Percentiles rank a stretch among this genome's conserved stretches.
phyloP scores from a whole-genome alignment of 23 red algal genomes.

The Chondrus crispus region DNA sequence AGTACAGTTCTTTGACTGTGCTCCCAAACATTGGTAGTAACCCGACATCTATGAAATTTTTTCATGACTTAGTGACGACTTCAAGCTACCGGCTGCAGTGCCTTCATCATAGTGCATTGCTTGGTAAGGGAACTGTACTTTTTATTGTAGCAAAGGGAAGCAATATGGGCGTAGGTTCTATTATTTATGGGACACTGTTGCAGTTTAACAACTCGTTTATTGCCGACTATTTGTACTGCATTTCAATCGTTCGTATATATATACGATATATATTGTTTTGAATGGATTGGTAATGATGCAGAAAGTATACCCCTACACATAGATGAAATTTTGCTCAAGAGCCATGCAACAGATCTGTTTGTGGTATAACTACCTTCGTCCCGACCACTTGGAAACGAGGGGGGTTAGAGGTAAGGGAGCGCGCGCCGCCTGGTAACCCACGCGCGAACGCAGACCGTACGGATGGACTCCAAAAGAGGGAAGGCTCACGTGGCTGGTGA shows the following conservation, averaged over 20 bases:
- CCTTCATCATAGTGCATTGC: not conserved
- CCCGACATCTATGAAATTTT: not conserved
- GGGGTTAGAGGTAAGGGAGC: too few relatives aligned
- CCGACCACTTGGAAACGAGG: too few relatives aligned
- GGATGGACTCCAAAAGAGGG: too few relatives aligned
- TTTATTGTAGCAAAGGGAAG: constrained; percentile 25
- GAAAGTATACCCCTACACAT: not conserved
- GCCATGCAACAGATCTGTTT: not conserved
- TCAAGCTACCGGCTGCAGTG: not conserved
- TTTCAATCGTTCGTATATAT: not conserved
- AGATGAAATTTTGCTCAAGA: not conserved
- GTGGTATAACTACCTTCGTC: too few relatives aligned
- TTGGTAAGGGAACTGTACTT: not conserved
- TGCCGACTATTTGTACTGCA: not conserved
- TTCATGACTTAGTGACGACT: not conserved
- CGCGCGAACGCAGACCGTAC: too few relatives aligned
- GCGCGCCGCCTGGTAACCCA: too few relatives aligned
- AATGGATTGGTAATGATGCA: not conserved
- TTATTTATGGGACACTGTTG: not conserved
- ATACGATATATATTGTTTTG: not conserved
- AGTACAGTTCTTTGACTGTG: not conserved
- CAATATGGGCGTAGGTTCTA: not conserved
- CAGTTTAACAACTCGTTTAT: not conserved
- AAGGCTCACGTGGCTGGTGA: too few relatives aligned
- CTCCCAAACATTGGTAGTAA: not conserved